Evolutionary conservation across 176 grass and related monocot species (phyloP), one percentile per base, ranked within the genome.

Genomic region (Avena sativa): DNA sequence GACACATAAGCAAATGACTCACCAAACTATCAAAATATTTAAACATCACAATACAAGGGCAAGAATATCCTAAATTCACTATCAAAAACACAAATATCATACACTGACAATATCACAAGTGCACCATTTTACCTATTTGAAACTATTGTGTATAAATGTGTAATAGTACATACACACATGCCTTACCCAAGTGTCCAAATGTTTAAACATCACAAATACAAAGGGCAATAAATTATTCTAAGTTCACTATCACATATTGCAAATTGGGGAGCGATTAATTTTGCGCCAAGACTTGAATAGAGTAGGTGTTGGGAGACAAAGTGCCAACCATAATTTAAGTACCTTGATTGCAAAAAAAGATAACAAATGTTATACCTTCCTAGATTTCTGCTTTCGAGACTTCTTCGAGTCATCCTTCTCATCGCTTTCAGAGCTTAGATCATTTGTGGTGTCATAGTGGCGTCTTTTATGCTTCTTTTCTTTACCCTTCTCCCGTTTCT

Each of bases 361-460:
- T 56, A 82, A 53, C 68, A 87, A 88, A 76, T 82, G 40, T 69
- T 81, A 91, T 28, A 28, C 97, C 94, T 96, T 99, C 73, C 94
- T 90, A 78, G 94, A 96, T 96, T 96, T 99, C 72, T 28, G 94
- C 74, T 91, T 94, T 50, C 91, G 83, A 43, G 94, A 93, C 78
- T 94, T 99, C 89, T 90, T 99, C 17, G 87, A 64, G 65, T 93
- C 92, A 6, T 94, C 97, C 65, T 82, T 71, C 65, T 82, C 80
- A 71, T 56, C 65, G 76, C 88, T 96, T 44, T 90, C 97, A 79
- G 97, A 96, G 86, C 87, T 86, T n/a, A 91, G 50, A 71, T 95
- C 93, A 75, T 90, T 87, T 28, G 84, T 79, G 48, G 79, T 53
- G 21, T 88, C 93, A 86, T 94, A 92, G 86, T 99, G 91, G 52